Conservation (phyloP, 106 monocot species). For the Allium fistulosum region DNA sequence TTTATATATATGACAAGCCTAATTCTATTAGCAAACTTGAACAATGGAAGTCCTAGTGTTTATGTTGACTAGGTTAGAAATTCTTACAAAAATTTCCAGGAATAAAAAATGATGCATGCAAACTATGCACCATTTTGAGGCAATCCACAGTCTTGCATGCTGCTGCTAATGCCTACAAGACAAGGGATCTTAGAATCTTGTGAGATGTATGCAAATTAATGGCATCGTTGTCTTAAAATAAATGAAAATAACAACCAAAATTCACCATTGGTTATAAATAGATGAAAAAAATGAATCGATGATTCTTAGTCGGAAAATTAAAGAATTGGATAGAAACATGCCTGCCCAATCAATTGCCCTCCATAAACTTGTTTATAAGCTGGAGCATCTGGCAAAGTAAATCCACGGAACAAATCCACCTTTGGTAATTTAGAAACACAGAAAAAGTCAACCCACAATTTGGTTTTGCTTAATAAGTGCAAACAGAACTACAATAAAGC, state of each 20-base stretch:
- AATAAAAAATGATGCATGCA: constrained; percentile 80
- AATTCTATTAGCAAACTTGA: not conserved
- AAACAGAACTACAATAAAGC: not conserved
- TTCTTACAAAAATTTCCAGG: constrained; percentile 60
- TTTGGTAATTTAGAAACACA: not conserved
- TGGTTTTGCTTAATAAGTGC: not conserved
- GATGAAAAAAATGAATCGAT: too few species aligned
- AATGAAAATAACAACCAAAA: too few species aligned
- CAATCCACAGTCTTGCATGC: constrained; percentile 94
- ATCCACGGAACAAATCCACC: constrained; percentile 84
- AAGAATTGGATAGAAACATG: constrained; percentile 7
- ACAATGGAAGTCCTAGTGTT: not conserved
- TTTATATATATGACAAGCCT: not conserved
- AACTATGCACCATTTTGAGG: constrained; percentile 78
- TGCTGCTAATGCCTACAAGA: constrained; percentile 71
- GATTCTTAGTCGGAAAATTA: not conserved
- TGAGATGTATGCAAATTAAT: not conserved
- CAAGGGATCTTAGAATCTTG: not conserved
- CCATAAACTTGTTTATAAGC: constrained; percentile 88
- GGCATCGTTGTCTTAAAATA: not conserved
- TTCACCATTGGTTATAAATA: too few species aligned
- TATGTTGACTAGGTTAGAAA: too few species aligned
- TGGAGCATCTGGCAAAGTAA: constrained; percentile 78
- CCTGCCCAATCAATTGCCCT: constrained; percentile 97
- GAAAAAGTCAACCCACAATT: too few species aligned